Evolutionary conservation across 2,329 filamentous ascomycete genomes (phyloP).

Genomic region (Alternaria rosae): DNA sequence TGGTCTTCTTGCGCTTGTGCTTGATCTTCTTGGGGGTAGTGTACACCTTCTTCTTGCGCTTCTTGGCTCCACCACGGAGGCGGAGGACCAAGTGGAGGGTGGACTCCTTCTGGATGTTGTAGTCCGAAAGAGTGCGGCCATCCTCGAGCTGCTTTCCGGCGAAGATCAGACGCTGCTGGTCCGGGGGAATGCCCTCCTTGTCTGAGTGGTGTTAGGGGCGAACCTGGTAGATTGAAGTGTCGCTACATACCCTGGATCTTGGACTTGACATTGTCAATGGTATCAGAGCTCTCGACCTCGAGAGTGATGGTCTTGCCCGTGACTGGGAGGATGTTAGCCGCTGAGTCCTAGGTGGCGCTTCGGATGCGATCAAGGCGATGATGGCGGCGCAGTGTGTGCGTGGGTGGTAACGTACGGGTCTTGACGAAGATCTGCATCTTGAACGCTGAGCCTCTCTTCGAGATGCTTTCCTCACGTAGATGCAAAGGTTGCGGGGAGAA

Average conservation of each 20-base stretch:
- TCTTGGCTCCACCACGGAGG: constrained; percentile 91
- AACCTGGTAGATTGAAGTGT: background rate
- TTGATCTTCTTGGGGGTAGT: constrained; percentile 99
- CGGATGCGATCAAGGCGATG: background rate
- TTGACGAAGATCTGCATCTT: constrained; percentile 98
- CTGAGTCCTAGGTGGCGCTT: background rate
- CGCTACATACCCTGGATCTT: constrained; percentile 74
- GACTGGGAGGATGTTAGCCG: constrained; percentile 58
- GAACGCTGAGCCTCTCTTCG: constrained; percentile 11
- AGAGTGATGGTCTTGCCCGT: constrained; percentile 99
- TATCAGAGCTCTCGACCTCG: constrained; percentile 99
- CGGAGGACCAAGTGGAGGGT: constrained; percentile 98
- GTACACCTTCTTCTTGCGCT: constrained; percentile 99
- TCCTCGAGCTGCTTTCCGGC: constrained; percentile 99
- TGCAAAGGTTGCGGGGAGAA: constrained; percentile 14
- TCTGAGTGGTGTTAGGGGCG: constrained; percentile 67
- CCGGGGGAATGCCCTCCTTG: constrained; percentile 99
- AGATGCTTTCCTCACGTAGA: constrained; percentile 18
- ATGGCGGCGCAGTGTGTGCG: background rate
- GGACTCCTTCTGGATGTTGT: constrained; percentile 99
- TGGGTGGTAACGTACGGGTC: constrained; percentile 68
- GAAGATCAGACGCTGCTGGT: constrained; percentile 99
- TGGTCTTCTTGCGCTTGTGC: constrained; percentile 99
- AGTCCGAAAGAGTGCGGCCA: constrained; percentile 97
- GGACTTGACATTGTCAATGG: constrained; percentile 99